phyloP scores from a whole-genome alignment of 2,329 filamentous ascomycete species.

The Paramyrothecium sp. region DNA sequence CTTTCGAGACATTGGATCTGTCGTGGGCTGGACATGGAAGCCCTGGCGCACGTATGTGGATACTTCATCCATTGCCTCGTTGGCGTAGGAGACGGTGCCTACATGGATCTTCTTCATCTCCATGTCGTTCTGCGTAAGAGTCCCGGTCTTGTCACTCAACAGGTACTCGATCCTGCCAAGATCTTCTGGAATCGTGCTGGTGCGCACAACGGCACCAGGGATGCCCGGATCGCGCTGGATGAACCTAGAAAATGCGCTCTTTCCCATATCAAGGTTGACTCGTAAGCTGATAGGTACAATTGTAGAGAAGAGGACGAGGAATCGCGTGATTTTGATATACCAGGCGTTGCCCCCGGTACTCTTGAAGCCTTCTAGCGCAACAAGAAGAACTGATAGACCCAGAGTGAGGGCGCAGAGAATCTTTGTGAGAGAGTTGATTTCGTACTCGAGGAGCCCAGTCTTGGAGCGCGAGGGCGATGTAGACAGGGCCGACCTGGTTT shows the following conservation, averaged over 20 bases:
- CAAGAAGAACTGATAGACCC: slow-evolving; percentile 80
- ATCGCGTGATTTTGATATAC: slow-evolving; percentile 99
- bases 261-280: slow-evolving; percentile 96
- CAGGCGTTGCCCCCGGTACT: slow-evolving; percentile 66
- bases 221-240: slow-evolving; percentile 92
- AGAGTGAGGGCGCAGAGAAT: slow-evolving; percentile 90
- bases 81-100: slow-evolving; percentile 95
- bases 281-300: slow-evolving; percentile 97
- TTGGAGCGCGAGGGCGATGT: slow-evolving; percentile 92
- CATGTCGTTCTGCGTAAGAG: slow-evolving; percentile 96
- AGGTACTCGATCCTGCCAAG: slow-evolving; percentile 94
- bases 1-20: slow-evolving; percentile 40
- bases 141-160: slow-evolving; percentile 97
- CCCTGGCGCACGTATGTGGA: slow-evolving; percentile 80
- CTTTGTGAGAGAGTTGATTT: slow-evolving; percentile 96
- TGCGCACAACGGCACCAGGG: slow-evolving; percentile 87
- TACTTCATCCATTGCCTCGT: slow-evolving; percentile 98
- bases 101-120: slow-evolving; percentile 99
- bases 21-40: slow-evolving; percentile 58
- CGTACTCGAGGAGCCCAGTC: slow-evolving; percentile 87
- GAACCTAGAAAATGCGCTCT: slow-evolving; percentile 92
- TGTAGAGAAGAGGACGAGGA: slow-evolving; percentile 96
- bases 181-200: slow-evolving; percentile 96
- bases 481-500: slow-evolving; percentile 90
- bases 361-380: slow-evolving; percentile 81